Base-by-base conservation (phyloP, 768 basidiomycete species). In the Psilocybe tampanensis region DNA sequence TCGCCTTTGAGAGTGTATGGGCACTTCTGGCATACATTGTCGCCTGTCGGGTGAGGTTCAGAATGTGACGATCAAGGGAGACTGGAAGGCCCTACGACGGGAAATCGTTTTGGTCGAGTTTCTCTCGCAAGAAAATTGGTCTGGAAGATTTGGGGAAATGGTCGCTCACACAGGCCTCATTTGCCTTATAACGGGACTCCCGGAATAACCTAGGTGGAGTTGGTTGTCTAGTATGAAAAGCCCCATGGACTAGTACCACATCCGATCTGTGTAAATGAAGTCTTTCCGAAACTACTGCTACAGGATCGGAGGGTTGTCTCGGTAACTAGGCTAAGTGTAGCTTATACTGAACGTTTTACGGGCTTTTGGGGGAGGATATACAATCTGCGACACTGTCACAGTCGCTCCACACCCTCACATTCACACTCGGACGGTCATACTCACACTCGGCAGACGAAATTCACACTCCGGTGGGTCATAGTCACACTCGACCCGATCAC, bases 291-390 rank as follows among this genome's bases (percentile, higher is more conserved):
- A 49, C 21, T 49, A 43, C 19, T 58, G 57, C 22, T 52, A 58
- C 53, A 13, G 57, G 55, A 54, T 36, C n/a, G n/a, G n/a, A n/a
- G n/a, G n/a, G 52, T 48, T 43, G 45, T 34, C 52, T 50, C 41
- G 58, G 58, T 59, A 54, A 59, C 58, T 41, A 59, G 41, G 52
- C 41, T 54, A 54, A 59, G 39, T 45, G 39, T 47, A 48, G 56
- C 39, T 33, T 49, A 47, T 54, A n/a, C n/a, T n/a, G n/a, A n/a
- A n/a, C n/a, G n/a, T n/a, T n/a, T n/a, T n/a, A n/a, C n/a, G n/a
- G n/a, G n/a, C n/a, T n/a, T n/a, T n/a, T n/a, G n/a, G n/a, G n/a
- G 29, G 29, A 29, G 29, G 29, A 29, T 29, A 29, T 29, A 29
- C 29, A 29, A 29, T 29, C 4, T 9, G 9, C 29, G 29, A 29